Evolutionary conservation across 495 filamentous ascomycete species (phyloP), one percentile per base, ranked within the genome.

Genomic region (Xylona heveae): DNA sequence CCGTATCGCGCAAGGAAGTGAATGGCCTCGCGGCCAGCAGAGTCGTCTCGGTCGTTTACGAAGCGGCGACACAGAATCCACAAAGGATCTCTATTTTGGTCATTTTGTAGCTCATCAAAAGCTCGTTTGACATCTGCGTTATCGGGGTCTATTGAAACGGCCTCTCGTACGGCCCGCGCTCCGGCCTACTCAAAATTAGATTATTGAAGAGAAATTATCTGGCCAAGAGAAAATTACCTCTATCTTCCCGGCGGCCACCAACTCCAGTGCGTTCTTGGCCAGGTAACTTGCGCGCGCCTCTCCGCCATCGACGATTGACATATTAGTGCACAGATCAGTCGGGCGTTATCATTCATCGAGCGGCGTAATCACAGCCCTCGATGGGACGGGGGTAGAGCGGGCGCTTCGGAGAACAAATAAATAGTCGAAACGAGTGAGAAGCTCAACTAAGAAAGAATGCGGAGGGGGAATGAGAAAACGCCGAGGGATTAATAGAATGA

Each of bases 131-230:
- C 59, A 36, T 57, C 36, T 14, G 50, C 32, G 42, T 72, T 61
- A 2, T 68, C 55, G 15, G 69, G 64, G 10, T 64, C 64, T 28
- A 77, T 52, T n/a, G 60, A 60, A 33, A 64, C 55, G 15, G 71
- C 71, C 54, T 76, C 66, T 49, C 66, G 59, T 26, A 77, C 54
- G 31, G 62, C 62, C 33, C 66, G 57, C 23, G 62, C 58, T 17
- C 64, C 67, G 28, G 62, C 64, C 68, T 73, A 40, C 19, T 10
- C 1, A 15, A 17, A 1, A 27, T 21, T 12, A 30, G 8, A 23
- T 23, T 39, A 16, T 19, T 17, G 12, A 40, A 9, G 13, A 40
- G 21, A 25, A 19, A 23, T 33, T 36, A 16, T 21, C 14, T 29
- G 29, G 23, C 14, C 17, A 23, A 34, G 30, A 24, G 17, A 28